phyloP scores from a whole-genome alignment of 2,329 filamentous ascomycete genomes.

The Cladosporium oxysporum region DNA sequence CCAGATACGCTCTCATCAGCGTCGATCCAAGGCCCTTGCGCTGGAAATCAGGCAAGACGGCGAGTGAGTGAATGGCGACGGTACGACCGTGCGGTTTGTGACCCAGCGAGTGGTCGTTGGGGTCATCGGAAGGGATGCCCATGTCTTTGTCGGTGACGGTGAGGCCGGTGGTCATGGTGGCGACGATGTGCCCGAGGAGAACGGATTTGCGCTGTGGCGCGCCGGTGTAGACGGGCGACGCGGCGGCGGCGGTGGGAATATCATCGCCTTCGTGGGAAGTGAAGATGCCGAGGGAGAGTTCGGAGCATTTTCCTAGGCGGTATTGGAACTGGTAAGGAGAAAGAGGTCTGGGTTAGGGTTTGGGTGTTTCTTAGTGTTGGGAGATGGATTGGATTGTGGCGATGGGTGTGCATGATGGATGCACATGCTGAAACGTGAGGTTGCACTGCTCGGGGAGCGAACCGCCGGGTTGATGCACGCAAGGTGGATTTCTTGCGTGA shows the following conservation, averaged over 20 bases:
- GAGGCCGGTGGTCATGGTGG: conserved; percentile 66
- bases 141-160: conserved; percentile 76
- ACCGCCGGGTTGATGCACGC: background rate
- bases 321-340: conserved; percentile 65
- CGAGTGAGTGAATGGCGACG: conserved; percentile 79
- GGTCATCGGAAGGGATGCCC: conserved; percentile 58
- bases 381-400: background rate
- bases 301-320: conserved; percentile 71
- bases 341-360: conserved; percentile 6
- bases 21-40: conserved; percentile 71
- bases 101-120: conserved; percentile 55
- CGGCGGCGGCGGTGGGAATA: conserved; percentile 56
- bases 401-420: background rate
- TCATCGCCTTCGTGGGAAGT: conserved; percentile 63
- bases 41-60: conserved; percentile 74
- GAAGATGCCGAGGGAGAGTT: conserved; percentile 79
- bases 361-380: background rate
- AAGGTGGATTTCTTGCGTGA: background rate
- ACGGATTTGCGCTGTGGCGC: conserved; percentile 61
- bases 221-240: conserved; percentile 61
- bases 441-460: conserved; percentile 7
- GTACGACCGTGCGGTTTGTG: conserved; percentile 74
- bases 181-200: conserved; percentile 75
- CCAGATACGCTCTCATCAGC: conserved; percentile 73
- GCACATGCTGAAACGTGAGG: conserved; percentile 4